A percentile compares a stretch with the other conserved stretches of the same genome.
phyloP scores from a whole-genome alignment of 164 flowering plant species.

The Protea cynaroides region DNA sequence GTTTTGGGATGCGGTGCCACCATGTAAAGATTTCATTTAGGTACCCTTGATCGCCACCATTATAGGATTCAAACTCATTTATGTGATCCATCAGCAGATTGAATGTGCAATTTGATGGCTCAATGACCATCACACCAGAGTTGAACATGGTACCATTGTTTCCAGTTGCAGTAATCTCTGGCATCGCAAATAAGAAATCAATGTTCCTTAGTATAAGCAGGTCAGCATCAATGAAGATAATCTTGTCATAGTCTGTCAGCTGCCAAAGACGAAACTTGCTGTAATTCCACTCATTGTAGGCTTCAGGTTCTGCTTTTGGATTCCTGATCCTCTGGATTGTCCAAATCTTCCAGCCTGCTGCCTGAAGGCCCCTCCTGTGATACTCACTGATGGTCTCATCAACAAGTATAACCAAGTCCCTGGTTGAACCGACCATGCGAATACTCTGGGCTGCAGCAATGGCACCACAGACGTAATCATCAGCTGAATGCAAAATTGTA shows the following conservation, averaged over 20 bases:
- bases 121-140: conserved; percentile 91
- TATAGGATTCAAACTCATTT: conserved; percentile 80
- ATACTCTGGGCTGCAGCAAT: conserved; percentile 64
- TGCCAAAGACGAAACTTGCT: conserved; percentile 97
- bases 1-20: conserved; percentile 95
- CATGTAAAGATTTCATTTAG: conserved; percentile 86
- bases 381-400: conserved; percentile 46
- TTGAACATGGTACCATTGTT: conserved; percentile 87
- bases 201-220: conserved; percentile 76
- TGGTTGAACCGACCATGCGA: conserved; percentile 45
- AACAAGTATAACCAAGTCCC: conserved; percentile 58
- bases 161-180: conserved; percentile 81
- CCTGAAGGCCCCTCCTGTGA: conserved; percentile 46
- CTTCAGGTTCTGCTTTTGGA: conserved; percentile 61
- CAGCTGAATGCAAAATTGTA: conserved; percentile 57
- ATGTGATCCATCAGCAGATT: conserved; percentile 78
- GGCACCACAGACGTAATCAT: conserved; percentile 59
- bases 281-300: conserved; percentile 94
- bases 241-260: conserved; percentile 84
- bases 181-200: conserved; percentile 83
- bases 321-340: conserved; percentile 54
- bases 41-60: conserved; percentile 95
- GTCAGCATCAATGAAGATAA: conserved; percentile 91
- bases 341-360: conserved; percentile 58
- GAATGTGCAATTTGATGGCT: conserved; percentile 89